phyloP scores from a whole-genome alignment of 192 early-diverging fungal genomes.

The Backusella psychrophila region DNA sequence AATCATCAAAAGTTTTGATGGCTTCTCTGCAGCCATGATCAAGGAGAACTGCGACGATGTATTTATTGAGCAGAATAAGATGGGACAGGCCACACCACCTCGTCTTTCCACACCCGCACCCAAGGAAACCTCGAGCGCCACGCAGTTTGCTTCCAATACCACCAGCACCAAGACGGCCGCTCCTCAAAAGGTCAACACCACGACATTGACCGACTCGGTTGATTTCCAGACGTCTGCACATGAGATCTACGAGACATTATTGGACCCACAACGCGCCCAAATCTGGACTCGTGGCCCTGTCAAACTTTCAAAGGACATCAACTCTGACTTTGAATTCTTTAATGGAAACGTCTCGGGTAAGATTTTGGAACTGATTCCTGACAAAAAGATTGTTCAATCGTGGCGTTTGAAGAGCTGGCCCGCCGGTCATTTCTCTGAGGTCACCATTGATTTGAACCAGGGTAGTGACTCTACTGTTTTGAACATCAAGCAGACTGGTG shows the following conservation, averaged over 20 bases:
- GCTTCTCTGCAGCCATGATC: slow-evolving; percentile 71
- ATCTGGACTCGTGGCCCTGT: slow-evolving; percentile 79
- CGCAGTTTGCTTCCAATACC: slow-evolving; percentile 8
- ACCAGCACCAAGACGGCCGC: slow-evolving; percentile 10
- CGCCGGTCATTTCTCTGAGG: slow-evolving; percentile 77
- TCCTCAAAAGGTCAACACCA: slow-evolving; percentile 51
- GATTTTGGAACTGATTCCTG: slow-evolving; percentile 67
- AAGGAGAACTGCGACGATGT: slow-evolving; percentile 65
- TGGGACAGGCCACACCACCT: slow-evolving; percentile 39
- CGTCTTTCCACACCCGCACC: slow-evolving; percentile 24
- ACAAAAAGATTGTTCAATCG: slow-evolving; percentile 77
- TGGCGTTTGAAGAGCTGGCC: slow-evolving; percentile 92
- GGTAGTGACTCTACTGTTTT: slow-evolving; percentile 63
- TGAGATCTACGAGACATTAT: slow-evolving; percentile 77
- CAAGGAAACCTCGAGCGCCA: slow-evolving; percentile 11
- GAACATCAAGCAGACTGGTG: slow-evolving; percentile 75
- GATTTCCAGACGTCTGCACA: slow-evolving; percentile 83
- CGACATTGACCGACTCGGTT: slow-evolving; percentile 67
- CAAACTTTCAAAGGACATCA: slow-evolving; percentile 37
- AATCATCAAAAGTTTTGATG: slow-evolving; percentile 56
- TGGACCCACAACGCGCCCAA: slow-evolving; percentile 70
- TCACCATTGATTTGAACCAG: slow-evolving; percentile 76
- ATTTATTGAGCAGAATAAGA: slow-evolving; percentile 64
- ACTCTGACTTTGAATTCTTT: slow-evolving; percentile 74
- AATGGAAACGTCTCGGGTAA: slow-evolving; percentile 87